Evolutionary conservation across 2,329 filamentous ascomycete genomes (phyloP).

Genomic region (Aureobasidium sp.): DNA sequence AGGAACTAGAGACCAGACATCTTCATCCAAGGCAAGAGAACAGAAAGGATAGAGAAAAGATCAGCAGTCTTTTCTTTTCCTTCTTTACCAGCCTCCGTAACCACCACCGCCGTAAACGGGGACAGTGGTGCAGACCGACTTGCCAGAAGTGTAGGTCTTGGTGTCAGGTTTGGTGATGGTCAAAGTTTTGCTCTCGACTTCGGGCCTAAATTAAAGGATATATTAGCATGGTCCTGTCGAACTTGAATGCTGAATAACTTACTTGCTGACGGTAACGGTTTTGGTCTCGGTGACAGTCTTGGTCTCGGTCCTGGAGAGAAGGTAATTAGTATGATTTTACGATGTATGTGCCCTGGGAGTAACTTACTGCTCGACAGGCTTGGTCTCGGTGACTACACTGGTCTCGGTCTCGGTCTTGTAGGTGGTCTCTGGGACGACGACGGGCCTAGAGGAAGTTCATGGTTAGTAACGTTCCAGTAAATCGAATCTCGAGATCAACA

Average conservation of each 20-base stretch:
- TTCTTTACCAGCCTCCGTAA: neutral
- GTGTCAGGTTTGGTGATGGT: neutral
- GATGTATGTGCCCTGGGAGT: too few relatives aligned
- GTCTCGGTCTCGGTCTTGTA: neutral
- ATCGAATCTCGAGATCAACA: too few relatives aligned
- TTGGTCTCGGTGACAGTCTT: neutral
- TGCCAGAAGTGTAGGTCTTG: neutral
- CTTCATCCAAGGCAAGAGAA: neutral
- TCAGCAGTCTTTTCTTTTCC: neutral
- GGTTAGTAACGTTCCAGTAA: too few relatives aligned
- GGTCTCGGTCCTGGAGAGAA: too few relatives aligned
- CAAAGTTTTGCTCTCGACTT: neutral
- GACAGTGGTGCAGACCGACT: neutral
- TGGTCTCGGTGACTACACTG: neutral
- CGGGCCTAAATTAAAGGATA: neutral
- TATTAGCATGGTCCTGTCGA: too few relatives aligned
- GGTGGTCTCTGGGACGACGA: neutral
- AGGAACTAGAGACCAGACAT: neutral
- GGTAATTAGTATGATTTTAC: neutral
- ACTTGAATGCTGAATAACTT: too few relatives aligned
- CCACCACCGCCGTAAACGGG: neutral
- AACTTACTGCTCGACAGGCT: neutral
- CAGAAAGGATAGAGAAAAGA: neutral
- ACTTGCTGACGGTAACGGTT: neutral
- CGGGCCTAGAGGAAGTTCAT: neutral